Base-by-base conservation (phyloP, 139 green algal species). In the Auxenochlorella protothecoides region DNA sequence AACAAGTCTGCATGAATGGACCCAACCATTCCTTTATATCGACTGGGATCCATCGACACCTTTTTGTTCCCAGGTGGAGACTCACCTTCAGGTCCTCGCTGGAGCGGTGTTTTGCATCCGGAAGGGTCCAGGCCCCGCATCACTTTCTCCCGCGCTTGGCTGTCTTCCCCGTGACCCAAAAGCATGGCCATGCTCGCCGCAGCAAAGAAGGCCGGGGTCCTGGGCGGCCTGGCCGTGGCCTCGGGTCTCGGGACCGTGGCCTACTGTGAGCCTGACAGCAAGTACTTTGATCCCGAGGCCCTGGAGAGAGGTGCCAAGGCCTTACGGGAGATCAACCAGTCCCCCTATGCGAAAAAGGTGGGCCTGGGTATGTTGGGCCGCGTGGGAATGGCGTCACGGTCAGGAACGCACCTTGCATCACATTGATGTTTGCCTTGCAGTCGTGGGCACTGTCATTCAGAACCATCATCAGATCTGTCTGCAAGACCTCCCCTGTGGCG, bases 261-360 rank as follows among this genome's bases (percentile, higher is more conserved):
- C 11, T 78, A 72, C 27, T 78, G 69, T 27, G 68, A 73, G 8
- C 74, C 81, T 67, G 63, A 68, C n/a, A 71, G 74, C n/a, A 78
- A 79, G 56, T 75, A 74, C 56, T 97, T 98, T 68, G 95, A 99
- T 77, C 93, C 95, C 6, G 95, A 99, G 74, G 92, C 92, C 13
- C 81, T 97, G 14, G 95, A 99, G 79, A 79, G 95, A 8, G 95
- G 92, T 54, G 95, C 95, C 3, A 97, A 96, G 78, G 95, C 93
- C 10, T 78, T 99, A 16, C 72, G 93, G 5, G 95, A 99, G 71
- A 99, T 99, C 64, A 94, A 98, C 69, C 76, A 78, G 66, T 97
- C 89, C 0, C 82, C 91, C 2, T 86, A 96, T 66, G 93, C 94
- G 2, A 99, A 98, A 80, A 81, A 92, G 86, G 93, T 92, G 68